Conservation (phyloP, 345 rosid genomes). For the Gossypium thurberi region DNA sequence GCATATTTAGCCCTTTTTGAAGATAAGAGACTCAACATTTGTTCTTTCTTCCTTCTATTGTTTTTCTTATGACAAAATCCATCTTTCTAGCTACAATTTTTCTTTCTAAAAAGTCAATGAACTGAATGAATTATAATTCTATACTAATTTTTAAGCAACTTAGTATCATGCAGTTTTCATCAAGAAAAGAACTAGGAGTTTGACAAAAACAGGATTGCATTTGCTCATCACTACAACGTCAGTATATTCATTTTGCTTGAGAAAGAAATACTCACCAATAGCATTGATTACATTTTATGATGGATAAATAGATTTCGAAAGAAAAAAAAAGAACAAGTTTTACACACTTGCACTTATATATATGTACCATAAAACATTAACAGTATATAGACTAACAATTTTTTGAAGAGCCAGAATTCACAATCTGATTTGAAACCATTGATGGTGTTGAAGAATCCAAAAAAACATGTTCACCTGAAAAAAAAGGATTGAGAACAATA, state of each 20-base stretch:
- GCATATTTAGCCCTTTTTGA: not conserved
- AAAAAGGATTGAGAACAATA: conserved; percentile 10
- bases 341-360: not conserved
- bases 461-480: conserved; percentile 77
- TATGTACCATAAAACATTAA: not conserved
- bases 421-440: conserved; percentile 61
- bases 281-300: not conserved
- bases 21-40: not conserved
- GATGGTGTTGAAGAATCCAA: conserved; percentile 59
- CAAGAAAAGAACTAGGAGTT: not conserved
- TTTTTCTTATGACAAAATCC: not conserved
- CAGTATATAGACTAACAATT: conserved; percentile 46
- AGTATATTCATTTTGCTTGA: not conserved
- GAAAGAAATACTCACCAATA: not conserved
- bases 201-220: not conserved
- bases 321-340: not conserved
- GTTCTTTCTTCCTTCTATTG: not conserved
- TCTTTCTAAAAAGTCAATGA: not conserved
- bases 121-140: not conserved
- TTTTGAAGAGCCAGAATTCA: conserved; percentile 61
- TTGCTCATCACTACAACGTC: not conserved
- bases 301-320: not conserved
- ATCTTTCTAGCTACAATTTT: not conserved
- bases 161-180: not conserved
- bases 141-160: not conserved